These are phyloP conservation scores for Aspergillus latus DNA, from an alignment of 2,329 filamentous ascomycete species.

Conservation along the genomic window DNA sequence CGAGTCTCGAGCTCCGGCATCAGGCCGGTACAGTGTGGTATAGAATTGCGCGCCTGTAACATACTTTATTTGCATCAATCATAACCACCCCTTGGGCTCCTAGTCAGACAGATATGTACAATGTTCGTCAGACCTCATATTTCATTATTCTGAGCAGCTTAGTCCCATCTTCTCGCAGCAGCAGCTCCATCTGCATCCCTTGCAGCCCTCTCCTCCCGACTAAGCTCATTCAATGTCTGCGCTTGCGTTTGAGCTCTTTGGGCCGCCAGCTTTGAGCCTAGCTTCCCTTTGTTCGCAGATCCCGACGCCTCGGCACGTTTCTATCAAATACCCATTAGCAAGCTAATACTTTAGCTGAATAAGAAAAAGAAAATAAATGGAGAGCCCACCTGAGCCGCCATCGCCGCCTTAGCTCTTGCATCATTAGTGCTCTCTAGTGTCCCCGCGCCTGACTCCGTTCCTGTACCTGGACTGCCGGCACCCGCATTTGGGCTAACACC, in stretches of 20 bases:
- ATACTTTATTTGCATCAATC: slow-evolving; percentile 7
- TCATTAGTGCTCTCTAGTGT: slow-evolving; percentile 42
- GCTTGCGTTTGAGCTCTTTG: slow-evolving; percentile 73
- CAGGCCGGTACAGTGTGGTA: slow-evolving; percentile 83
- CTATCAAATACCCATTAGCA: slow-evolving; percentile 42
- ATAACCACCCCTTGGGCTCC: background rate
- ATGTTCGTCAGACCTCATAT: background rate
- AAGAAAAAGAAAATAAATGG: background rate
- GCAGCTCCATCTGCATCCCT: slow-evolving; percentile 67
- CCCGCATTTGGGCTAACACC: slow-evolving; percentile 21
- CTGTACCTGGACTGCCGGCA: slow-evolving; percentile 9
- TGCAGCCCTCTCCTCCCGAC: slow-evolving; percentile 62
- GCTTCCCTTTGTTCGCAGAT: slow-evolving; percentile 59
- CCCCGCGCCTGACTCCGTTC: slow-evolving; percentile 1
- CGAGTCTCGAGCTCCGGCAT: slow-evolving; percentile 74
- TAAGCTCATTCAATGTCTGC: slow-evolving; percentile 67
- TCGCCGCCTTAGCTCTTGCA: slow-evolving; percentile 70
- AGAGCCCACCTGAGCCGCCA: slow-evolving; percentile 75
- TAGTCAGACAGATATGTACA: background rate
- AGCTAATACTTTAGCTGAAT: background rate
- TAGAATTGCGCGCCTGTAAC: slow-evolving; percentile 39
- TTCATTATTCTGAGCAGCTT: slow-evolving; percentile 16
- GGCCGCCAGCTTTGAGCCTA: slow-evolving; percentile 67
- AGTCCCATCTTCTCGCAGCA: slow-evolving; percentile 60
- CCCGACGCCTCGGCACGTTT: slow-evolving; percentile 62